Evolutionary conservation across 768 basidiomycete species (phyloP).

Genomic region (Hypholoma sublateritium): DNA sequence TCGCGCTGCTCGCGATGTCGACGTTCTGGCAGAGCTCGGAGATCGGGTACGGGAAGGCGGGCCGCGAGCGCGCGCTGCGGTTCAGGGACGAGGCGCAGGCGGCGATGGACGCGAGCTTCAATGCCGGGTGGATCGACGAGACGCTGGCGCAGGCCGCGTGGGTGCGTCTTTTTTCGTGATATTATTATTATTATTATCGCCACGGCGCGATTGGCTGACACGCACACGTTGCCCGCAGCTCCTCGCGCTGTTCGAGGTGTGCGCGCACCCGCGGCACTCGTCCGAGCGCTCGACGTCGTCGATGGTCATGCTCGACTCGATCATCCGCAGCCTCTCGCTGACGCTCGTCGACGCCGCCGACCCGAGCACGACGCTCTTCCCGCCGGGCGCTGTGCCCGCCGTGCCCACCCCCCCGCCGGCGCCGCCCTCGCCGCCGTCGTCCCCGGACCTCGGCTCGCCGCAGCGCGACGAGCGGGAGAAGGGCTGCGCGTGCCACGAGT

Average conservation of each 20-base stretch:
- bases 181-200: too few species aligned
- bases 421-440: slow-evolving; percentile 15
- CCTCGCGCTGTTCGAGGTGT: slow-evolving; percentile 71
- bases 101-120: slow-evolving; percentile 69
- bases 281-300: slow-evolving; percentile 53
- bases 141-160: slow-evolving; percentile 75
- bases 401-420: slow-evolving; percentile 23
- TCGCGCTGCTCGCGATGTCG: slow-evolving; percentile 63
- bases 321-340: slow-evolving; percentile 62
- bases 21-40: slow-evolving; percentile 73
- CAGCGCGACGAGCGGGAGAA: slow-evolving; percentile 5
- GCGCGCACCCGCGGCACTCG: slow-evolving; percentile 63
- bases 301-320: slow-evolving; percentile 62
- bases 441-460: slow-evolving; percentile 1
- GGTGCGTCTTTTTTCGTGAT: slow-evolving; percentile 47
- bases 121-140: slow-evolving; percentile 71
- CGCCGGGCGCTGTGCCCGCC: slow-evolving; percentile 48
- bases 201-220: not conserved
- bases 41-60: slow-evolving; percentile 45
- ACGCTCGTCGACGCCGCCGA: slow-evolving; percentile 61
- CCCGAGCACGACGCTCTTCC: slow-evolving; percentile 48
- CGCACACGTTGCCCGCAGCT: slow-evolving; percentile 38
- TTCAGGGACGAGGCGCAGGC: slow-evolving; percentile 70
- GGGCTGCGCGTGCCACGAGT: slow-evolving; percentile 46
- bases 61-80: slow-evolving; percentile 55